phyloP scores from a whole-genome alignment of 2,329 filamentous ascomycete species.

The Gaeumannomyces sp. region DNA sequence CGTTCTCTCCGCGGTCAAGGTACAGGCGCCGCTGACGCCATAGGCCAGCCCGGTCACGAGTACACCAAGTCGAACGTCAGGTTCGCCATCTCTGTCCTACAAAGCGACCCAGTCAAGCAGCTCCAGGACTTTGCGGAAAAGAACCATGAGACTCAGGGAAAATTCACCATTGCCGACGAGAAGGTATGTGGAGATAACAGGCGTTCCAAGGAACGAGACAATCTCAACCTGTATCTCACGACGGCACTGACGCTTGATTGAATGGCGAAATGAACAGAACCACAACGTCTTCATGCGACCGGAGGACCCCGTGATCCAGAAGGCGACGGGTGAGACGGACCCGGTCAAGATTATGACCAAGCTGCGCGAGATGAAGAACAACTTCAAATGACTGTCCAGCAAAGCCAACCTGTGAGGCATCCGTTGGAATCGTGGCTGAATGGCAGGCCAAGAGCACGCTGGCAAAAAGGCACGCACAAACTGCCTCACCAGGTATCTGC shows the following conservation, averaged over 20 bases:
- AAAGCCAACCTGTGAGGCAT: conserved; percentile 3
- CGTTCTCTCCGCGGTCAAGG: neutral
- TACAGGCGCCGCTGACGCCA: neutral
- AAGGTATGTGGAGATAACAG: conserved; percentile 53
- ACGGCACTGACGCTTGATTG: neutral
- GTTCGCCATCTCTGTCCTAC: conserved; percentile 71
- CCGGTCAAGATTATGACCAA: conserved; percentile 79
- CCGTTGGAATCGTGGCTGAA: too few species aligned
- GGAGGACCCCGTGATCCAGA: conserved; percentile 75
- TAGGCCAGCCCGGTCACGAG: conserved; percentile 75
- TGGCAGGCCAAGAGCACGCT: too few species aligned
- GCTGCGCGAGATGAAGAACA: conserved; percentile 87
- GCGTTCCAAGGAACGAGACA: too few species aligned
- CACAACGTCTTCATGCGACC: conserved; percentile 98
- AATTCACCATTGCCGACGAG: conserved; percentile 95
- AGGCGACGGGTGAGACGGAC: conserved; percentile 73
- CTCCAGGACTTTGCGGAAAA: conserved; percentile 69
- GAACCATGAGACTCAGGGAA: conserved; percentile 85
- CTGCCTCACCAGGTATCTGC: too few species aligned
- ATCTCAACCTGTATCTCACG: too few species aligned
- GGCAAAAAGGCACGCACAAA: too few species aligned
- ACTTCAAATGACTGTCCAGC: conserved; percentile 47
- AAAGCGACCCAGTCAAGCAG: conserved; percentile 69
- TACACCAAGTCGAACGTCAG: conserved; percentile 97
- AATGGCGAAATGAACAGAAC: conserved; percentile 43